Evolutionary conservation across 768 basidiomycete genomes (phyloP).

Genomic region (Boletus sensibilis): DNA sequence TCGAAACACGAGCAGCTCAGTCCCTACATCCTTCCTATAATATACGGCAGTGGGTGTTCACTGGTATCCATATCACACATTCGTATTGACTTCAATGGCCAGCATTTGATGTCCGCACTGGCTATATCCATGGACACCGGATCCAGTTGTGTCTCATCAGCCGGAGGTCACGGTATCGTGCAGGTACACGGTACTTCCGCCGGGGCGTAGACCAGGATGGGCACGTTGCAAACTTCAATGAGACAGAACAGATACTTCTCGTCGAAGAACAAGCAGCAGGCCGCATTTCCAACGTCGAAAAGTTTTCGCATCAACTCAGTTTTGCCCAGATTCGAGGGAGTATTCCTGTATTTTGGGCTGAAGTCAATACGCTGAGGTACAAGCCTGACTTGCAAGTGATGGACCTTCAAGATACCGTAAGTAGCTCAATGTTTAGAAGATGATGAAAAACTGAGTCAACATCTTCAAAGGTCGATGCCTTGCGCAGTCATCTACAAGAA

Average conservation of each 20-base stretch:
- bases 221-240: constrained; percentile 95
- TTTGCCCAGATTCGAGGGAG: constrained; percentile 95
- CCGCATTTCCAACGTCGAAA: constrained; percentile 41
- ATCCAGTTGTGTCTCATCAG: constrained; percentile 88
- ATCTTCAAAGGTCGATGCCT: constrained; percentile 56
- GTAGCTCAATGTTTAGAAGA: constrained; percentile 23
- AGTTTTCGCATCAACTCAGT: constrained; percentile 63
- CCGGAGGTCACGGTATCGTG: constrained; percentile 89
- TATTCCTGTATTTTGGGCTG: constrained; percentile 94
- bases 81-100: constrained; percentile 8
- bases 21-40: constrained; percentile 85
- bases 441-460: constrained; percentile 5
- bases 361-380: constrained; percentile 92
- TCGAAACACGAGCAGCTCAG: constrained; percentile 55
- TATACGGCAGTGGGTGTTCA: constrained; percentile 84
- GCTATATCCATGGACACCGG: constrained; percentile 72
- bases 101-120: constrained; percentile 86
- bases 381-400: constrained; percentile 96
- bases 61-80: neutral
- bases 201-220: constrained; percentile 89
- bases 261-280: constrained; percentile 58
- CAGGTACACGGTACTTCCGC: constrained; percentile 96
- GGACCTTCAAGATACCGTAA: constrained; percentile 84
- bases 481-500: constrained; percentile 71
- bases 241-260: constrained; percentile 92